Base-by-base conservation (phyloP, 2,329 filamentous ascomycete species). In the Sporothrix dimorphospora region DNA sequence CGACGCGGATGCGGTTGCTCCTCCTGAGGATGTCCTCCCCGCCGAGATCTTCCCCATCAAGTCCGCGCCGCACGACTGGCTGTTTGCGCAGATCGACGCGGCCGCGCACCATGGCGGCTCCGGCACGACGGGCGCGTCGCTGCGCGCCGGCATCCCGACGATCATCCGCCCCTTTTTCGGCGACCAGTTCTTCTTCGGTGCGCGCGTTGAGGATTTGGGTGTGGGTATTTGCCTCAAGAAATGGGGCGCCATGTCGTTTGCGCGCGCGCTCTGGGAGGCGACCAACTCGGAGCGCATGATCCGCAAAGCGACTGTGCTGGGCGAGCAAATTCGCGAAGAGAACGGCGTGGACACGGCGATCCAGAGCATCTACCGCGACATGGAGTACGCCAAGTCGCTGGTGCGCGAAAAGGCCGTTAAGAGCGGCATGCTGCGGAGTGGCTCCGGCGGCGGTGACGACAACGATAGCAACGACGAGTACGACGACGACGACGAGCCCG, bases 131-230 rank as follows among this genome's bases (percentile, higher is more conserved):
- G 96, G 96, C 1, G 96, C 96, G 0, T 97, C 94, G 80, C 84
- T 99, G 66, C 88, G 96, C 69, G 94, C 94, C 0, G 96, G 96
- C 1, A 89, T 97, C 5, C 96, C 96, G 0, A 98, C 96, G 0
- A 94, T 99, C 75, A 92, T 98, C 79, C 93, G 95, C 74, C 96
- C 96, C 0, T 99, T 98, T 84, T 99, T 99, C 79, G 96, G 96
- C 5, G 96, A 99, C 77, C 96, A 99, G 79, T 98, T 92, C 85
- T 99, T 99, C 85, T 98, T 97, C 77, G 96, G 94, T 7, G 89
- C 87, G 40, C 88, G 96, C 4, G 92, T 98, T 1, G 94, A 98
- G 80, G 95, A 98, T 78, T 85, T 99, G 6, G 95, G 96, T 0
- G 96, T 98, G 1, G 96, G 96, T 0, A 90, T 97, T 24, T 93